Evolutionary conservation across 2,329 filamentous ascomycete genomes (phyloP).

Genomic region (Aspergillus pseudoviridinutans): DNA sequence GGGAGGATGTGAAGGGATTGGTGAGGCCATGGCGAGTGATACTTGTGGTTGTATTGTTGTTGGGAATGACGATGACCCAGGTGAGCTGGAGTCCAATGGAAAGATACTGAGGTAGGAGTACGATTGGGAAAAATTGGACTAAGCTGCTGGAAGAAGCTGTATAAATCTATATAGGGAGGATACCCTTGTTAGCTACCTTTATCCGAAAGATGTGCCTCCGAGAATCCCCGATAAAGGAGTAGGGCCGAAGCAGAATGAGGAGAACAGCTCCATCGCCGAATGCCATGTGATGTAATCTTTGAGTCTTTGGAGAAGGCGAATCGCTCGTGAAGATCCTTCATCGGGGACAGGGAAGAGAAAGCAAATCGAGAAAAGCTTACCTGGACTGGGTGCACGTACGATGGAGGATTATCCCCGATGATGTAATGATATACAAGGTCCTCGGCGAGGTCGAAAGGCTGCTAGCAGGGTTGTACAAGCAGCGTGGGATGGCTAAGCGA

Average conservation of each 20-base stretch:
- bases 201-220: not conserved
- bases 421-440: not conserved
- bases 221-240: not conserved
- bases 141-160: not conserved
- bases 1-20: slow-evolving; percentile 14
- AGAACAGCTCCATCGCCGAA: not conserved
- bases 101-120: not conserved
- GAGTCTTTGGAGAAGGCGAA: not conserved
- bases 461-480: not conserved
- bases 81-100: not conserved
- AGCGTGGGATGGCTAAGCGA: not conserved
- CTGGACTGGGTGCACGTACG: not conserved
- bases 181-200: not conserved
- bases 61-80: not conserved
- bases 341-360: not conserved
- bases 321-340: not conserved
- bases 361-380: not conserved
- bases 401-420: not conserved
- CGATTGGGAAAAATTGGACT: not conserved
- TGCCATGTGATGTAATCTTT: not conserved
- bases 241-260: not conserved
- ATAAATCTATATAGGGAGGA: not conserved
- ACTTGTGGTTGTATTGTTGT: not conserved
- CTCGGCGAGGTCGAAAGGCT: not conserved
- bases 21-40: slow-evolving; percentile 14